Conservation (phyloP, 73 alveolate genomes). For the Halteria grandinella region DNA sequence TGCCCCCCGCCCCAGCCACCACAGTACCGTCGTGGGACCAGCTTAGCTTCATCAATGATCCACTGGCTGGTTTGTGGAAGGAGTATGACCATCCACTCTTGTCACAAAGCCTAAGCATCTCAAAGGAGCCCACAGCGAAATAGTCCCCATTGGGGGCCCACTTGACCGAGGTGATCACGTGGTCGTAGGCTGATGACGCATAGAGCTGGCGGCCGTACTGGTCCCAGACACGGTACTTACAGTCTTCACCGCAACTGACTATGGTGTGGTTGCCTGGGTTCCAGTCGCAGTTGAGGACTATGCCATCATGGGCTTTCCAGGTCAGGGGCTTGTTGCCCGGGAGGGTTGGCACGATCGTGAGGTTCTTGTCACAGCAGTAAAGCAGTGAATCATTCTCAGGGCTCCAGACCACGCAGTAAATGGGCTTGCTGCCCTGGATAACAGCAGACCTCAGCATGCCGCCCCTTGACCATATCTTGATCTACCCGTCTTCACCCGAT, state of each 20-base stretch:
- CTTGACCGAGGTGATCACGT: conserved; percentile 94
- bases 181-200: conserved; percentile 95
- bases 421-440: conserved; percentile 85
- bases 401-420: conserved; percentile 91
- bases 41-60: conserved; percentile 84
- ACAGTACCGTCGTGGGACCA: conserved; percentile 96
- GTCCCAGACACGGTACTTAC: conserved; percentile 97
- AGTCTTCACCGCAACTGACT: conserved; percentile 97
- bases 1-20: conserved; percentile 99
- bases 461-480: conserved; percentile 93
- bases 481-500: conserved; percentile 96
- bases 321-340: conserved; percentile 91
- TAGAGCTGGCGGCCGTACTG: conserved; percentile 96
- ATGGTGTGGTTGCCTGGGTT: conserved; percentile 93
- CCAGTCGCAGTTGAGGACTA: conserved; percentile 95
- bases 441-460: conserved; percentile 91
- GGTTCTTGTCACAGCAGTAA: conserved; percentile 87
- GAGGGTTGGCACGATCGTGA: conserved; percentile 85
- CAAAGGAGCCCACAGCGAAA: conserved; percentile 94
- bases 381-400: conserved; percentile 91
- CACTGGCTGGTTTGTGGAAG: conserved; percentile 86
- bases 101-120: conserved; percentile 98
- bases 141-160: conserved; percentile 98
- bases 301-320: conserved; percentile 98
- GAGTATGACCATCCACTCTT: conserved; percentile 99